These are phyloP conservation scores for Candida anutae DNA, from an alignment of 1,139 yeast genomes.

Conservation along the genomic window DNA sequence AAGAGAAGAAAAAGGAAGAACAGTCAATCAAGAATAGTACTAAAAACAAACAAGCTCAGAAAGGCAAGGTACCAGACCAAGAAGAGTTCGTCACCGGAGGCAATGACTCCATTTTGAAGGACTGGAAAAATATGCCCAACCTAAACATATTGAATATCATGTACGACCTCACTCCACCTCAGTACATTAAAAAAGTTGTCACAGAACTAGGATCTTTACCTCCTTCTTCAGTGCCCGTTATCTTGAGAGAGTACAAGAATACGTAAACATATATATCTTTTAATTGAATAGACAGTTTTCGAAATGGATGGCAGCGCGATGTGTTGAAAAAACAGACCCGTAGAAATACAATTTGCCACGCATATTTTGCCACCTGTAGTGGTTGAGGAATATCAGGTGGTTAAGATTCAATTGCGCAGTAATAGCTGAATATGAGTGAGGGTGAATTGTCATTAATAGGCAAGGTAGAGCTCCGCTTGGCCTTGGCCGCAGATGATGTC, in stretches of 20 bases:
- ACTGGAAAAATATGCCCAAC: conserved; percentile 58
- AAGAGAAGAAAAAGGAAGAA: conserved; percentile 13
- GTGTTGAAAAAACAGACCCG: too few relatives aligned
- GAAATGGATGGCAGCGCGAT: too few relatives aligned
- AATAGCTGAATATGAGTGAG: conserved; percentile 25
- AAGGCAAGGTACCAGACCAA: conserved; percentile 9
- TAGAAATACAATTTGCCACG: too few relatives aligned
- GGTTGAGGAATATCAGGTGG: neutral
- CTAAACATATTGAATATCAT: conserved; percentile 76
- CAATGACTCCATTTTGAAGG: conserved; percentile 38
- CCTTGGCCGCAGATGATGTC: conserved; percentile 62
- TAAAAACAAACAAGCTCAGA: conserved; percentile 17
- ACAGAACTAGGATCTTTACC: conserved; percentile 96
- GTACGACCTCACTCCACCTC: conserved; percentile 94
- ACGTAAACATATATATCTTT: conserved; percentile 13
- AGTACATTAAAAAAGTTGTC: conserved; percentile 85
- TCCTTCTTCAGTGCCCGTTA: conserved; percentile 95
- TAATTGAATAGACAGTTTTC: too few relatives aligned
- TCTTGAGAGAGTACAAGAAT: conserved; percentile 81
- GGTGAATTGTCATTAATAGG: conserved; percentile 54
- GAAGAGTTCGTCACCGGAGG: conserved; percentile 7
- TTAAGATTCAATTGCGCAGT: conserved; percentile 1
- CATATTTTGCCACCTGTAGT: neutral
- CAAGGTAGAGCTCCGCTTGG: conserved; percentile 78
- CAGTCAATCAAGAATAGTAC: conserved; percentile 12